These are phyloP conservation scores for Geranium rotundifolium DNA, from an alignment of 345 rosid genomes.

Conservation along the genomic window DNA sequence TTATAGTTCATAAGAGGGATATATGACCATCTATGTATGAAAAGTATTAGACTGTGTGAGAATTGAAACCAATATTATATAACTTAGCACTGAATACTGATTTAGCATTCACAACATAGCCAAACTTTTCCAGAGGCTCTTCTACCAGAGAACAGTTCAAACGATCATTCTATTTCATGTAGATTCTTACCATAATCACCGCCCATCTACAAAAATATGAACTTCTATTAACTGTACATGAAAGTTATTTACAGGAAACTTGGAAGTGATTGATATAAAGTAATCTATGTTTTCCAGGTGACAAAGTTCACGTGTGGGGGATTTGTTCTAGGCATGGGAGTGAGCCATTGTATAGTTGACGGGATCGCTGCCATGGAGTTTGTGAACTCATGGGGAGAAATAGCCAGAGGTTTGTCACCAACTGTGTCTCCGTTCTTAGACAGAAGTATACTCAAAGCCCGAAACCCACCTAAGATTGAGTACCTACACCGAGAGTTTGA, in stretches of 20 bases:
- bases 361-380: conserved; percentile 88
- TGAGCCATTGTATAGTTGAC: conserved; percentile 81
- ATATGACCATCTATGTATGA: too few relatives aligned
- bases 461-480: conserved; percentile 47
- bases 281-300: conserved; percentile 32
- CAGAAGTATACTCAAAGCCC: conserved; percentile 40
- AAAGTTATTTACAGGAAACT: background rate
- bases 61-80: too few relatives aligned
- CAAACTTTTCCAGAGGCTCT: too few relatives aligned
- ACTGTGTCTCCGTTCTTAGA: conserved; percentile 47
- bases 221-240: too few relatives aligned
- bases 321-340: conserved; percentile 59
- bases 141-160: too few relatives aligned
- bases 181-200: background rate
- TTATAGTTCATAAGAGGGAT: background rate
- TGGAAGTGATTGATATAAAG: background rate
- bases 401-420: conserved; percentile 56
- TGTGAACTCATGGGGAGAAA: conserved; percentile 76
- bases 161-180: background rate
- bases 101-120: too few relatives aligned
- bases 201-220: too few relatives aligned
- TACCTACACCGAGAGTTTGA: conserved; percentile 54
- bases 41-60: too few relatives aligned
- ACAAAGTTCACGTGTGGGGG: conserved; percentile 75
- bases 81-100: too few relatives aligned